Evolutionary conservation across 2,329 filamentous ascomycete species (phyloP).

Genomic region (Stachybotrys echinatus): DNA sequence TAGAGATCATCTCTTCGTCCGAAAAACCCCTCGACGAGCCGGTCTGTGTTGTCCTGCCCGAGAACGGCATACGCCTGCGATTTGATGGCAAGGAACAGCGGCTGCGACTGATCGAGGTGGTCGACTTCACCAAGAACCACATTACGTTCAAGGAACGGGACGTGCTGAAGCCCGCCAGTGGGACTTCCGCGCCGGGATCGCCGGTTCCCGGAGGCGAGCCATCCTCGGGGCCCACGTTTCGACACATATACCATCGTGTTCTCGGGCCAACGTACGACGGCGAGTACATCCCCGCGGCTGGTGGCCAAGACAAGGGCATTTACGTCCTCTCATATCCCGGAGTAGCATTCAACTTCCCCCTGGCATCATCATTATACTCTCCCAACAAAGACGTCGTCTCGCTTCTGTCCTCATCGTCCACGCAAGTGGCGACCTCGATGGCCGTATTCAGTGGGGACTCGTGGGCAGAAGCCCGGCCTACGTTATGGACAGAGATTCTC

Average conservation of each 20-base stretch:
- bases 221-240: constrained; percentile 65
- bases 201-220: constrained; percentile 24
- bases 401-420: constrained; percentile 72
- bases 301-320: constrained; percentile 55
- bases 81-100: constrained; percentile 94
- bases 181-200: constrained; percentile 26
- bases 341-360: constrained; percentile 84
- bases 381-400: constrained; percentile 77
- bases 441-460: constrained; percentile 86
- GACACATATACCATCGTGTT: constrained; percentile 88
- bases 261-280: constrained; percentile 91
- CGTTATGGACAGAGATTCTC: constrained; percentile 70
- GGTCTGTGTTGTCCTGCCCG: constrained; percentile 68
- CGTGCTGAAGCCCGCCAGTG: constrained; percentile 59
- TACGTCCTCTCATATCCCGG: constrained; percentile 95
- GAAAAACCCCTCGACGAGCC: constrained; percentile 68
- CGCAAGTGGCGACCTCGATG: constrained; percentile 76
- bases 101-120: constrained; percentile 81
- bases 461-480: constrained; percentile 77
- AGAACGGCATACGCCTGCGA: constrained; percentile 82
- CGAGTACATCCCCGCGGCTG: constrained; percentile 72
- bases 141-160: constrained; percentile 78
- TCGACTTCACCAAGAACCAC: constrained; percentile 81
- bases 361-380: constrained; percentile 70
- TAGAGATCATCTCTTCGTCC: constrained; percentile 79